These are phyloP conservation scores for Cystobasidium slooffiae DNA, from an alignment of 1,284 basidiomycete genomes.

Conservation along the genomic window DNA sequence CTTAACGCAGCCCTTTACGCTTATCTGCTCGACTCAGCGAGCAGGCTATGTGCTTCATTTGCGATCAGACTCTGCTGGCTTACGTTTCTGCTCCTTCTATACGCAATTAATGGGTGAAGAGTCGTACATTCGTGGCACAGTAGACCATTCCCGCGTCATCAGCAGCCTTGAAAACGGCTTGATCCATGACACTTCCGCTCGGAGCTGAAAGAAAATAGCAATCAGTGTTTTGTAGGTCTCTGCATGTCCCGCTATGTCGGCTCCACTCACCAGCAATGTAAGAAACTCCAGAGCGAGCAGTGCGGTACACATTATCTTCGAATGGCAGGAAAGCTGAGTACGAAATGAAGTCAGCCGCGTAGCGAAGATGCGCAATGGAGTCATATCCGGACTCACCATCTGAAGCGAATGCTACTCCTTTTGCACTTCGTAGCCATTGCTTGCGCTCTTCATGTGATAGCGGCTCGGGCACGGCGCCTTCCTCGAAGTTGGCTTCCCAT, in stretches of 20 bases:
- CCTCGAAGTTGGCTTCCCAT: conserved; percentile 89
- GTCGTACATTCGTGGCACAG: conserved; percentile 76
- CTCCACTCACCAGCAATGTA: conserved; percentile 69
- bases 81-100: background rate
- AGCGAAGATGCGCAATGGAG: too few species aligned
- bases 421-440: conserved; percentile 72
- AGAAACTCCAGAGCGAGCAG: conserved; percentile 83
- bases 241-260: background rate
- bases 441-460: conserved; percentile 74
- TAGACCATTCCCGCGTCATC: conserved; percentile 89
- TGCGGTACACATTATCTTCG: conserved; percentile 95
- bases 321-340: conserved; percentile 68
- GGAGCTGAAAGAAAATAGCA: conserved; percentile 64
- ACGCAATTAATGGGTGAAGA: conserved; percentile 72
- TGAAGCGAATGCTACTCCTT: conserved; percentile 86
- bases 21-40: background rate
- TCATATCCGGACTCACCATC: too few species aligned
- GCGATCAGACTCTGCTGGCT: background rate
- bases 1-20: too few species aligned
- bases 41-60: too few species aligned
- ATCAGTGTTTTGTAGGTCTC: background rate
- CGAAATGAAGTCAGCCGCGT: background rate
- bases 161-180: conserved; percentile 89
- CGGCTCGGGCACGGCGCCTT: conserved; percentile 64
- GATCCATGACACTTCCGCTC: conserved; percentile 95